Base-by-base conservation (phyloP, 768 basidiomycete genomes). In the Porpolomopsis calyptriformis region DNA sequence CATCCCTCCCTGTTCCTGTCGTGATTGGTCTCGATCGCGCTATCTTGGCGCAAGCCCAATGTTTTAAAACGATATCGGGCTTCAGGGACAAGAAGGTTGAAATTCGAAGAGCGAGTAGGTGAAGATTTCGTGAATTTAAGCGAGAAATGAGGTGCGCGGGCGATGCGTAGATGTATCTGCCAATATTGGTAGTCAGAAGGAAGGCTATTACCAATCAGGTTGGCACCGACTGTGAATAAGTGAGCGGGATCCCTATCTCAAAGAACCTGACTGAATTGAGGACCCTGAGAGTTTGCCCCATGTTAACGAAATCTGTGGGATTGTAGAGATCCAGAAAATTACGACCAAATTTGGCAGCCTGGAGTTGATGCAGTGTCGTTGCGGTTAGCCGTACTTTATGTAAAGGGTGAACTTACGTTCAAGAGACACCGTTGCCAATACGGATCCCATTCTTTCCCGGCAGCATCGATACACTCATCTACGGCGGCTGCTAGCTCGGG, bases 271-370 rank as follows among this genome's bases (percentile, higher is more conserved):
- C 84, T 7, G 92, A 90, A 57, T 98, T 98, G 25, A 98, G 66
- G 31, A 99, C 93, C 58, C 93, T 91, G 20, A 99, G 71, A 1
- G 82, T 81, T 60, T 92, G 86, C 0, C 90, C 92, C 84, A 96
- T 91, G 40, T 79, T 74, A 25, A 98, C 80, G 54, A 96, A 93
- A 56, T 96, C 91, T 0, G 78, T 80, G 3, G 94, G 87, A 59
- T 97, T 87, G 58, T 91, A 86, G 22, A 91, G 72, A 58, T 98
- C 96, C 52, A 99, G 64, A 59, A 92, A 99, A 0, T 89, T 85
- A 49, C 91, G 78, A 1, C 94, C 96, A 57, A 94, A 97, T 59
- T 92, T 92, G 6, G 94, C 94, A n/a, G 93, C 91, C 88, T 94
- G 53, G 0, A 24, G 36, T 9, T 27, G 20, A 24, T 16, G 40